Evolutionary conservation across 163 green algal species (phyloP).

Genomic region (Smithsoniella earleae): DNA sequence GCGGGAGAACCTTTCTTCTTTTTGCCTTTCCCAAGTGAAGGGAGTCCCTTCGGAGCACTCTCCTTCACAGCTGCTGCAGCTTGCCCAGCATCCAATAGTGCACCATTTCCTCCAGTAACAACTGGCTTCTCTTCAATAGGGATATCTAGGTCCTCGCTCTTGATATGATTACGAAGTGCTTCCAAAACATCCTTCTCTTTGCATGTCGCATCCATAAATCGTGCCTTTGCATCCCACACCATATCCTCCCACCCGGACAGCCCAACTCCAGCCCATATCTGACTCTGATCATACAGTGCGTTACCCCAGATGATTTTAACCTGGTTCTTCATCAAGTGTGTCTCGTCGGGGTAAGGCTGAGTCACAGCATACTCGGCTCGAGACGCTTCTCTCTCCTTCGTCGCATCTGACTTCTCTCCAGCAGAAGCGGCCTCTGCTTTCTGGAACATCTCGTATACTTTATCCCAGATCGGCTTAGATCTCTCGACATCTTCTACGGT

Average conservation of each 20-base stretch:
- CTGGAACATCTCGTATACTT: conserved; percentile 19
- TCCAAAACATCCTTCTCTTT: conserved; percentile 27
- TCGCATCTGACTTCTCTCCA: conserved; percentile 5
- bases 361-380: not conserved
- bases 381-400: not conserved
- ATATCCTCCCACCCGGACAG: conserved; percentile 6
- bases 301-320: conserved; percentile 27
- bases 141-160: not conserved
- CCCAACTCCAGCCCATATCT: conserved; percentile 18
- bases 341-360: not conserved
- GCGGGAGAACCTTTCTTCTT: not conserved
- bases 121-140: conserved; percentile 9
- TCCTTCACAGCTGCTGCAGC: not conserved
- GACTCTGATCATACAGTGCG: conserved; percentile 17
- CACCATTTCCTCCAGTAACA: not conserved
- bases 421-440: not conserved
- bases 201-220: conserved; percentile 5
- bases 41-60: not conserved
- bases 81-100: not conserved
- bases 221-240: conserved; percentile 10
- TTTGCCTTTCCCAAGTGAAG: not conserved
- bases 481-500: not conserved
- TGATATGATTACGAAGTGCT: conserved; percentile 12
- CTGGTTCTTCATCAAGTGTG: conserved; percentile 14
- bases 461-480: not conserved